phyloP scores from a whole-genome alignment of 306 rosid genomes.

The Crataegus laevigata region DNA sequence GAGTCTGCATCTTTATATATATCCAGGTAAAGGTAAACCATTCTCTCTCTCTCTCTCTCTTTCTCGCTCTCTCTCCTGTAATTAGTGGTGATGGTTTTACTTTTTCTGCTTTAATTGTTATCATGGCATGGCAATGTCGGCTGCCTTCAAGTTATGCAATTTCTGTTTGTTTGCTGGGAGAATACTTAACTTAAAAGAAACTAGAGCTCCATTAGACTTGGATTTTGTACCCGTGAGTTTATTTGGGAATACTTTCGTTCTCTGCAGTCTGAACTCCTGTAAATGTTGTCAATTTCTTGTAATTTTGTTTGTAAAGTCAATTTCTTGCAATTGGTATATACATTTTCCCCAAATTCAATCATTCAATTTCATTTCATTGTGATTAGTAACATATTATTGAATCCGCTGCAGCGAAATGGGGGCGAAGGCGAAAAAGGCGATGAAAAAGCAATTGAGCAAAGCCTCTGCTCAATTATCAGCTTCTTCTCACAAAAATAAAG shows the following conservation, averaged over 20 bases:
- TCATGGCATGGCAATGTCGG: neutral
- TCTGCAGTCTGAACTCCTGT: neutral
- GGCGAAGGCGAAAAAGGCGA: constrained; percentile 63
- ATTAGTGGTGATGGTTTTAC: neutral
- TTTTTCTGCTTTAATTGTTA: neutral
- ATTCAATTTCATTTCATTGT: no score
- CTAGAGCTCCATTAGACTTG: neutral
- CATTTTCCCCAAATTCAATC: neutral
- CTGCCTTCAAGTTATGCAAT: neutral
- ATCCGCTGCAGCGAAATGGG: constrained; percentile 36
- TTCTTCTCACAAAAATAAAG: constrained; percentile 14
- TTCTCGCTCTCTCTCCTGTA: no score
- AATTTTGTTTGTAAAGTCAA: neutral
- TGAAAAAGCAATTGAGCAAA: constrained; percentile 60
- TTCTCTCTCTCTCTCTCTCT: no score
- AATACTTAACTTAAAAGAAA: neutral
- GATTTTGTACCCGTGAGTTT: neutral
- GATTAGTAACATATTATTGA: neutral
- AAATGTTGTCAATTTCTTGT: neutral
- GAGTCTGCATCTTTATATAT: no score
- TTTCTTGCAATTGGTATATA: neutral
- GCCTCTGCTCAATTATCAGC: constrained; percentile 18
- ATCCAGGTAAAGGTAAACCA: no score
- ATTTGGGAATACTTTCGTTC: neutral
- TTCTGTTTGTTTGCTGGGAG: neutral